Base-by-base conservation (phyloP, 257 asterid genomes). In the Solanum gandarillasii region DNA sequence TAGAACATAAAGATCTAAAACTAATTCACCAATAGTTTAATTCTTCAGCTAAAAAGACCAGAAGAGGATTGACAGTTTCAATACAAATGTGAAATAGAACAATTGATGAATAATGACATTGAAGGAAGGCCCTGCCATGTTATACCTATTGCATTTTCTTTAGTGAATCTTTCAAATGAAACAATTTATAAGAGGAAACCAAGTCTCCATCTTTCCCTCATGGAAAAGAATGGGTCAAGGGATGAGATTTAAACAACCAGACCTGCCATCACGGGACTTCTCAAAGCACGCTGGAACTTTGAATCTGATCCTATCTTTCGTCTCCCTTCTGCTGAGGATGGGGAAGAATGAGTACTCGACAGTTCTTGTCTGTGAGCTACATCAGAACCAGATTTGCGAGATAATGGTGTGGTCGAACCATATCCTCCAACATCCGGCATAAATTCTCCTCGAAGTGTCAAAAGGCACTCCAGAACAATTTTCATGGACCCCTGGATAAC, bases 401-500 rank as follows among this genome's bases (percentile, higher is more conserved):
- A 58, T 39, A 89, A 55, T 75, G 41, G 75, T 39, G 87, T 18
- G 43, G 48, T 73, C 29, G 16, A 70, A 74, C 88, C 88, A 60
- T 58, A 82, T 85, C 89, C 93, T 89, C 92, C 93, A 31, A 55
- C 36, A 85, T 87, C 89, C 35, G 92, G 60, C 90, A 88, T 90
- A 87, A 93, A 93, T 41, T 94, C 94, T 25, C 95, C 88, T 88
- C 92, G 89, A 14, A 97, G 92, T 29, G 95, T 91, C 86, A 93
- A 89, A 82, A 97, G 96, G 93, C 97, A 95, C 86, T 95, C 98
- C 85, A 94, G 48, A 6, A 97, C 97, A 20, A 87, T 85, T 89
- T 90, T 93, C 97, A 97, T 93, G 9, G 97, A 93, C 67, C 99
- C 99, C 98, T 96, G 89, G 83, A 88, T 68, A 65, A 72, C 18